Evolutionary conservation across 179 eudicot species (phyloP), one percentile per base, ranked within the genome.

Genomic region (Corrigiola litoralis): DNA sequence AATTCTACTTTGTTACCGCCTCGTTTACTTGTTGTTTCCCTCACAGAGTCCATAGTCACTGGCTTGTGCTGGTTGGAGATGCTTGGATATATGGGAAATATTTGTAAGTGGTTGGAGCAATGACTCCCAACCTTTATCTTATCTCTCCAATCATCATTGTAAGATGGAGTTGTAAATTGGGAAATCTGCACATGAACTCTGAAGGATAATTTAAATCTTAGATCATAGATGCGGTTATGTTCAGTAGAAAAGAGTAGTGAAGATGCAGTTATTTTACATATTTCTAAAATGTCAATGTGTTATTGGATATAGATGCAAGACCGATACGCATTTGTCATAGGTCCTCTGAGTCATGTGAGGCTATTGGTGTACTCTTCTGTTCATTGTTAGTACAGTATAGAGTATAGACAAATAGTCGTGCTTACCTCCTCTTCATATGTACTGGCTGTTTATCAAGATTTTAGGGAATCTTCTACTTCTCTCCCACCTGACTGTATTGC

Each of bases 41-140:
- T 70, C 73, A 79, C 79, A 76, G 83, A 69, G 64, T 58, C 54
- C 67, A 67, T 68, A 70, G 76, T 72, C 54, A 61, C 78, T 69
- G 48, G 73, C 53, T 61, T 31, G 61, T 57, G 77, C 61, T 40
- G 41, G 67, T 27, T 55, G 75, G 68, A 76, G 74, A 65, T 70
- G 61, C 61, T 59, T 45, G 46, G 48, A 32, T 52, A 14, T 38
- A 7, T 38, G 42, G 42, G 1, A 38, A 38, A 3, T 14, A 38
- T 38, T 38, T 7, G 42, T 38, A 7, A 3, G 8, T 38, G 42
- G 42, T 14, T 38, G 3, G 8, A 38, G 2, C 8, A 3, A 9
- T 38, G 8, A 38, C 5, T 38, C 42, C 13, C 13, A 38, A 38
- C 13, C 42, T 14, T 38, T 38, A 14, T 7, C 13, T 14, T 37